A percentile compares a stretch with the other conserved stretches of the same genome.
Conservation (phyloP, 2,329 filamentous ascomycete species). For the Cladosporium sp. region DNA sequence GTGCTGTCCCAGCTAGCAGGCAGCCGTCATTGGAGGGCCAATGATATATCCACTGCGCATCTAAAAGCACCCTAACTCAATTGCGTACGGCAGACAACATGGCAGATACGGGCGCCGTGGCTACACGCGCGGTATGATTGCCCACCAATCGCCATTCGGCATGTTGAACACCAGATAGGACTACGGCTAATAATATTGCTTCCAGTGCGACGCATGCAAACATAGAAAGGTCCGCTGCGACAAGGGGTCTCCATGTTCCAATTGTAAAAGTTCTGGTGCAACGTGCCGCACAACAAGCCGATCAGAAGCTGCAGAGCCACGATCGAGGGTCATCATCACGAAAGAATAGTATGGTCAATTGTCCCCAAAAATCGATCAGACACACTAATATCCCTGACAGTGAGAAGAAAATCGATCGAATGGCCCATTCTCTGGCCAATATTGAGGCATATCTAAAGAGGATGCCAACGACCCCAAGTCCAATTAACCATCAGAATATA, state of each 20-base stretch:
- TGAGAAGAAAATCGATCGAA: constrained; percentile 23
- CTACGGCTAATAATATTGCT: not conserved
- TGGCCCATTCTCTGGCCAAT: constrained; percentile 18
- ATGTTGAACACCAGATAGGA: not conserved
- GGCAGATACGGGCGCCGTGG: not conserved
- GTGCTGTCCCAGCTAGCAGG: not conserved
- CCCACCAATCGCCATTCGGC: too few species aligned
- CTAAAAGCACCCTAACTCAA: too few species aligned
- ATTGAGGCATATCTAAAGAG: constrained; percentile 18
- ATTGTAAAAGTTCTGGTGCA: constrained; percentile 15
- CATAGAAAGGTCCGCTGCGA: constrained; percentile 16
- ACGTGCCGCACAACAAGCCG: constrained; percentile 12
- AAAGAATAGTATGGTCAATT: constrained; percentile 14
- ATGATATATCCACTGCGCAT: not conserved
- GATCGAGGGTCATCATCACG: constrained; percentile 17
- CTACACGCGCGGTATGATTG: constrained; percentile 3
- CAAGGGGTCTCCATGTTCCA: constrained; percentile 15
- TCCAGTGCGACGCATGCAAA: constrained; percentile 15
- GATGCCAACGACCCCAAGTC: constrained; percentile 11
- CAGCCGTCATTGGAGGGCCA: not conserved
- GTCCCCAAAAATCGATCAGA: not conserved
- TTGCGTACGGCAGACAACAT: not conserved
- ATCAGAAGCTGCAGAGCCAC: constrained; percentile 6
- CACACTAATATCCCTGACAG: constrained; percentile 8
- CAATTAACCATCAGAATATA: constrained; percentile 6